Evolutionary conservation across 2,329 filamentous ascomycete species (phyloP).

Genomic region (Colletotrichum sublineola): DNA sequence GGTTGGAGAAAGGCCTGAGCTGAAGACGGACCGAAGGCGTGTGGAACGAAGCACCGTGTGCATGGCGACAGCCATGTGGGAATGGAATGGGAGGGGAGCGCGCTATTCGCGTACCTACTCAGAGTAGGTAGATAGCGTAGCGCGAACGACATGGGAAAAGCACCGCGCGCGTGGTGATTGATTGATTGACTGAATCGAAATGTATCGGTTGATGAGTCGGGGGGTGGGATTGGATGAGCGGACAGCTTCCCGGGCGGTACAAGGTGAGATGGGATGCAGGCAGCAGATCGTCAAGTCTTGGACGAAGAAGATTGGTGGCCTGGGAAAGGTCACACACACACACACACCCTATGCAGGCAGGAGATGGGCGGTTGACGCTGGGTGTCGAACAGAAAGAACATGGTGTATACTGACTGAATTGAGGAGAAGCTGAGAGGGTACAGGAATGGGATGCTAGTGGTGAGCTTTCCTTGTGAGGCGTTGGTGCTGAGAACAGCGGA

Average conservation of each 20-base stretch:
- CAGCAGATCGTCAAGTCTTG: constrained; percentile 14
- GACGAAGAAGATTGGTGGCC: constrained; percentile 7
- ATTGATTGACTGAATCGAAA: background rate
- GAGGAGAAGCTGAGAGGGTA: too few species aligned
- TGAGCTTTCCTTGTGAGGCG: background rate
- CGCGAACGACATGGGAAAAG: background rate
- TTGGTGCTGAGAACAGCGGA: background rate
- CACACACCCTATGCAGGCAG: constrained; percentile 13
- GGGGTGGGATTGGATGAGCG: background rate
- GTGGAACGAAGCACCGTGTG: constrained; percentile 1
- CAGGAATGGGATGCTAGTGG: background rate
- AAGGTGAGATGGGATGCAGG: constrained; percentile 3
- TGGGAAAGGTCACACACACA: background rate
- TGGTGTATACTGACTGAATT: too few species aligned
- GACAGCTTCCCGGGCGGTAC: background rate
- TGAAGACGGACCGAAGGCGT: background rate
- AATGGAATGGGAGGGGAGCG: background rate
- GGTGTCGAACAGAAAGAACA: background rate
- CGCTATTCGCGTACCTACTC: background rate
- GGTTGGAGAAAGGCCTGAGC: background rate
- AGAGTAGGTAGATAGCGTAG: background rate
- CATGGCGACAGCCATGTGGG: constrained; percentile 1
- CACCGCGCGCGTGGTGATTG: background rate
- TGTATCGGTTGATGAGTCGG: background rate
- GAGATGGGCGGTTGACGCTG: background rate